Evolutionary conservation across 2,329 filamentous ascomycete genomes (phyloP), one percentile per base, ranked within the genome.

Genomic region (Scedosporium boydii): DNA sequence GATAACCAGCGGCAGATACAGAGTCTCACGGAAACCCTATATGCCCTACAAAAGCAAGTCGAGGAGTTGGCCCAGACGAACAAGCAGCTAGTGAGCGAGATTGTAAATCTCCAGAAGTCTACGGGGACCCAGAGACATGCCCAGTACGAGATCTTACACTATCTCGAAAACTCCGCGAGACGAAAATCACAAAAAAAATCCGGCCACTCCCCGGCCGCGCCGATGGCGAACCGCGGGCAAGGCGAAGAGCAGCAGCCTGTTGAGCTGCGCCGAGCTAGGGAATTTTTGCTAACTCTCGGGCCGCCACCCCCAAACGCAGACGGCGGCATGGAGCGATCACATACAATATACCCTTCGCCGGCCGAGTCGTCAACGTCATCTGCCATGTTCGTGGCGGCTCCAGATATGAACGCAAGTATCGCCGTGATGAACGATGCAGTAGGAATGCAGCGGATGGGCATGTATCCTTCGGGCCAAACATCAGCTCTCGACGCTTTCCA

Each of bases 401-500:
- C 70, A 38, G 68, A 73, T 3, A 70, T 42, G 68, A 72, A 58
- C 60, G 16, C 60, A 6, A 42, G 60, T 7, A 76, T 82, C 69
- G 74, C 76, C 26, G 73, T 82, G 70, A 70, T 83, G 67, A 76
- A 82, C 64, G 82, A 85, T 64, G 78, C 81, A 46, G 76, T 85
- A 67, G 82, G 86, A 64, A 79, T 83, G 57, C 74, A 69, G 64
- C 77, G 82, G 55, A 82, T 85, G 66, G 83, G 96, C 61, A 92
- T 97, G 9, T 98, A 97, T 71, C 93, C 93, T 0, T 91, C 96
- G 16, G 93, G 93, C 18, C 87, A 92, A 66, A 95, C 88, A 0
- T 90, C 96, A 67, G 93, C 93, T 61, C 97, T 97, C 67, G 93
- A 97, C 71, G 93, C 93, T 1, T 95, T 96, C 82, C 93, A 93